Evolutionary conservation across 73 alveolate species (phyloP), one percentile per base, ranked within the genome.

Genomic region (Tetrahymena elliotti): DNA sequence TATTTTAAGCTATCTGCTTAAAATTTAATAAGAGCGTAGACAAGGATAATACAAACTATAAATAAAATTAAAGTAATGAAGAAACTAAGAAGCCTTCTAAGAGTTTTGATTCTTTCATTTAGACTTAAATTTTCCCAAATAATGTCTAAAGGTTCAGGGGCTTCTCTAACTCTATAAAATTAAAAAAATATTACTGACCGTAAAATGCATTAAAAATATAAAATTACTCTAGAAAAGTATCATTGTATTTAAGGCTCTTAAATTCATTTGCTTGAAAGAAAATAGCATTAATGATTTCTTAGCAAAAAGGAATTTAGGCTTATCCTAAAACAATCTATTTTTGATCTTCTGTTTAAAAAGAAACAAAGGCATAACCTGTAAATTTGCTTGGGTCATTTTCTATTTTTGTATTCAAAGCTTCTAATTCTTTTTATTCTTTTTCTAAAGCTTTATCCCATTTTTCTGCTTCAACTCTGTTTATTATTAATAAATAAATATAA

Each of bases 281-380:
- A 27, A 68, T 68, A 0, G 88, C 88, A 10, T 68, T 68, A 3
- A 68, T 10, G 11, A 31, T 68, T 68, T 68, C 88, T 68, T 18
- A 6, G 37, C 88, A 68, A 27, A 68, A 68, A 68, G 88, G 88
- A n/a, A 68, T 68, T 27, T 10, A 68, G 34, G 88, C 88, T n/a
- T 94, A 35, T 22, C 13, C 6, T 18, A 94, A 41, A 39, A 94
- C 94, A 39, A 37, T 20, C 27, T 94, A 88, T 33, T 94, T 94
- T 84, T 84, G 38, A 34, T 94, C 93, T 88, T 94, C 96, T 39
- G 95, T 94, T 52, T 94, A 54, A 88, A 94, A 94, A 22, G 96
- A 94, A 34, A 94, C 96, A 84, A 94, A 94, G 18, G 95, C 96
- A 33, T 36, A 47, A 20, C 96, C 96, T 6, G 93, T 88, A 36